Base-by-base conservation (phyloP, 176 grass and related monocot genomes). In the Avena atlantica region DNA sequence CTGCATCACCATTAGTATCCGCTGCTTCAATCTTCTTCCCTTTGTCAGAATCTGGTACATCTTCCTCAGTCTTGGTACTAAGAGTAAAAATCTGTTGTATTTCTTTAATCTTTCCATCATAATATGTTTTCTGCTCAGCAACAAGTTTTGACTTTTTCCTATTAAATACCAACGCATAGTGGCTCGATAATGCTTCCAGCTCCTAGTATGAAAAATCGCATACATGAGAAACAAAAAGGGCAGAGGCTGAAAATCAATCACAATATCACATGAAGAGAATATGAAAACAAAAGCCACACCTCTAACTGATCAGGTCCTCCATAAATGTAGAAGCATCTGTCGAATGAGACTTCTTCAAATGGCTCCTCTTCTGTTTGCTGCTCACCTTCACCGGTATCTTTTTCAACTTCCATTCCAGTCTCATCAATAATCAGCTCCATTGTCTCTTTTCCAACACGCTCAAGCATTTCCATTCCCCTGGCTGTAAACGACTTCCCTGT, bases 261-360 rank as follows among this genome's bases (percentile, higher is more conserved):
- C 40, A 42, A 42, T 42, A 42, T 42, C 14, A 73, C 10, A 66
- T 21, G 12, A 70, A 77, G 73, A 81, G 42, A 50, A 50, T 80
- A 56, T n/a, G 19, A 62, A 93, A 93, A 87, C 21, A 82, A 24
- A 79, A 87, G 55, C 21, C 59, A 14, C 61, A 95, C 95, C 93
- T 99, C 94, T 19, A 99, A 88, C 60, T 96, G 94, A 93, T 99
- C 97, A 83, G 97, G 97, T 47, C 97, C 97, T 60, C 97, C 97
- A 90, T 99, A 99, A 81, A 99, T 99, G 76, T 96, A 99, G 84
- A 99, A 99, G 86, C 94, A 99, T 88, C 97, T 89, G 56, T 99
- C 97, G 49, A 99, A 99, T 77, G 97, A 96, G 16, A 89, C 87
- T 83, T 99, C 97, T 91, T 99, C 97, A 83, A 92, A 90, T n/a